Percentiles rank a stretch among this genome's conserved stretches.
These are phyloP conservation scores for Lentinula boryana DNA, from an alignment of 768 basidiomycete genomes.

Conservation along the genomic window DNA sequence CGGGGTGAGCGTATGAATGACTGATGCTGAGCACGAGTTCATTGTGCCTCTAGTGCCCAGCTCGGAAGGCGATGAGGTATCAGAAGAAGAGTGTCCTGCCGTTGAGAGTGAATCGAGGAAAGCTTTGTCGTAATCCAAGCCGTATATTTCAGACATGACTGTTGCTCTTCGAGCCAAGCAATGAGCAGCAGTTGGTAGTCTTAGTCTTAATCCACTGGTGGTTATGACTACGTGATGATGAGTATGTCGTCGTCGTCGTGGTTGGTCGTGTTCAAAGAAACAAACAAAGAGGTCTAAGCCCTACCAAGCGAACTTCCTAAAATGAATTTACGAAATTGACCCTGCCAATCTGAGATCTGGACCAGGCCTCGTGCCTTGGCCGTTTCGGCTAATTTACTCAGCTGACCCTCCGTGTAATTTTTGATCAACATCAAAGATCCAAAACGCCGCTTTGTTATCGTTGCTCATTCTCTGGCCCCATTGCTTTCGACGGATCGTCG, in stretches of 20 bases:
- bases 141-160: neutral
- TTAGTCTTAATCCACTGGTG: neutral
- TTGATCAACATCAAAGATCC: neutral
- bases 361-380: neutral
- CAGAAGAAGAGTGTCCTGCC: neutral
- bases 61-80: neutral
- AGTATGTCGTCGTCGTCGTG: neutral
- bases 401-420: neutral
- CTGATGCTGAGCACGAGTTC: neutral
- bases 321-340: neutral
- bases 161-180: neutral
- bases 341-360: neutral
- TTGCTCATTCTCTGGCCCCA: neutral
- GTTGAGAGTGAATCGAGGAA: neutral
- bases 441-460: neutral
- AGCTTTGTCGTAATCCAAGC: conserved; percentile 1
- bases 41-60: neutral
- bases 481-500: neutral
- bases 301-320: neutral
- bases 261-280: neutral
- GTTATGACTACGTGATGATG: neutral
- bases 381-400: neutral
- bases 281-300: neutral
- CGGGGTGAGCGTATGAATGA: neutral
- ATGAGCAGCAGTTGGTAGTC: neutral